Base-by-base conservation (phyloP, 129 eudicot species). In the Chrysanthemum lavandulifolium region DNA sequence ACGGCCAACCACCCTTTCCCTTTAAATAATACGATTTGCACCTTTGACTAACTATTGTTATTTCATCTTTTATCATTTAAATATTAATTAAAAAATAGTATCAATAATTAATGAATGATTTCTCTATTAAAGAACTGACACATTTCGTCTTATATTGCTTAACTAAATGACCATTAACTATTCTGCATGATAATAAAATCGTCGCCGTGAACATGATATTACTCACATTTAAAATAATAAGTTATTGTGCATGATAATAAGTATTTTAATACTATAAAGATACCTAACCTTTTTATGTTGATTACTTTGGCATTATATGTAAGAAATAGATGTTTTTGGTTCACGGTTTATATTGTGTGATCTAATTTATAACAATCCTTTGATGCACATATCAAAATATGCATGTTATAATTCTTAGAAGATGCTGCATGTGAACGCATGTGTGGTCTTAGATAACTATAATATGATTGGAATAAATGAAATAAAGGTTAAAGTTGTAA, bases 1-100 rank as follows among this genome's bases (percentile, higher is more conserved):
- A 71, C 65, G 65, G 65, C 75, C 75, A 71, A 71, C 65, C 13
- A 71, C 12, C 75, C 21, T 33, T 55, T 69, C 14, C 15, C 5
- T 61, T 61, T 61, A 29, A 11, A 19, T 9, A 2, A 13, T 53
- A 54, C 5, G 25, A 56, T 16, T 10, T 60, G 67, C 63, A 52
- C 5, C 73, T 27, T 69, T 69, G 73, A 69, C 73, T 68, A 36
- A 50, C n/a, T 29, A 50, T 68, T 68, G 5, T 29, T 29, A 29
- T 8, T 13, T 3, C 5, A n/a, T 0, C 10, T 65, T 33, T 13
- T 57, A 65, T 13, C 45, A 6, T 56, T 68, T 23, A 50, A 25
- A 13, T 50, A 68, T 51, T 68, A 68, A 27, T 23, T 50, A 6
- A 45, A 49, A 48, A 47, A 10, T 3, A 61, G 25, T 5, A n/a